Base-by-base conservation (phyloP, 2,329 filamentous ascomycete genomes). In the Monilinia fructicola region DNA sequence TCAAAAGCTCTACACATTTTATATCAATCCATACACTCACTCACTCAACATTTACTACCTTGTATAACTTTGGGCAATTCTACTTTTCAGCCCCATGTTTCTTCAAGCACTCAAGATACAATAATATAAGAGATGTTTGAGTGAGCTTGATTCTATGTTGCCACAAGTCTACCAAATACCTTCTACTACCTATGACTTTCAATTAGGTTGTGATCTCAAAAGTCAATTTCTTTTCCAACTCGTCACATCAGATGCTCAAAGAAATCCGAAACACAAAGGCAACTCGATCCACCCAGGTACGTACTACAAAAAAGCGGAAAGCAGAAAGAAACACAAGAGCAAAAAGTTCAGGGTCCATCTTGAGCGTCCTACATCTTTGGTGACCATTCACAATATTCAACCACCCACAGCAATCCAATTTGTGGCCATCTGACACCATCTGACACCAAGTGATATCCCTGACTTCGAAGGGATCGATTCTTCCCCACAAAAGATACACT, bases 401-500 rank as follows among this genome's bases (percentile, higher is more conserved):
- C 38, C 3, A 40, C 11, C 38, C 4, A 4, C 38, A 40, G 14
- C 38, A 6, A 35, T 35, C 9, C 3, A 35, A 35, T 35, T 35
- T 35, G 5, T 35, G 31, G 9, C 5, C 31, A 35, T 35, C 38
- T 14, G 38, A 14, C 38, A 14, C 38, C 31, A 35, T 35, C 38
- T 14, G 38, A 14, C 38, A 14, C 38, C 1, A 40, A 21, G 6
- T 9, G 26, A 40, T 59, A 35, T 59, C 56, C 14, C 28, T 35
- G 56, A 59, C 42, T 48, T 42, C 56, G 56, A 59, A 59, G 56
- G 42, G 26, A 59, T 23, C 18, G 40, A 46, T n/a, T 59, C 18
- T 42, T 48, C 12, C 26, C 42, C 42, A 48, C 26, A 59, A 35
- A 35, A 48, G 56, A 59, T 48, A 48, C 26, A 31, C 42, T 14